A percentile compares a stretch with the other conserved stretches of the same genome.
Evolutionary conservation across 140 eudicot genomes (phyloP).

Genomic region (Erigeron philadelphicus): DNA sequence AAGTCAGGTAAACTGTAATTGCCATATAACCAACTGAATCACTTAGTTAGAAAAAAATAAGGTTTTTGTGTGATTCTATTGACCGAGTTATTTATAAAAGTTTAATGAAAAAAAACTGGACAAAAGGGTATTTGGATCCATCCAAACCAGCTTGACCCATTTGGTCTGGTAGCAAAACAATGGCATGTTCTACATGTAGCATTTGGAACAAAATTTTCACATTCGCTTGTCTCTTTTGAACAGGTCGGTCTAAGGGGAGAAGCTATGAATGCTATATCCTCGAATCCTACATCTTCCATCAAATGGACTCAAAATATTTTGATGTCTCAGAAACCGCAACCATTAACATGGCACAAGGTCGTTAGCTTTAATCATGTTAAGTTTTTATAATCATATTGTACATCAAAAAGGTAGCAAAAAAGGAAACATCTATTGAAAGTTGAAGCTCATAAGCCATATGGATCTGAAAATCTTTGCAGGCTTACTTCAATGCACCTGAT

Average conservation of each 20-base stretch:
- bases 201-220: background rate
- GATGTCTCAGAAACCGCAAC: constrained; percentile 42
- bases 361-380: background rate
- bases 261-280: constrained; percentile 52
- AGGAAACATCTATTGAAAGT: constrained; percentile 6
- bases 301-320: constrained; percentile 52
- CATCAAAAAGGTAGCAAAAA: constrained; percentile 17
- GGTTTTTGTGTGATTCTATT: background rate
- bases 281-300: constrained; percentile 32
- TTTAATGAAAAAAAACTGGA: background rate
- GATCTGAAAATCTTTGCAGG: constrained; percentile 33
- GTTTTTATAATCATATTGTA: background rate
- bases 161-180: background rate
- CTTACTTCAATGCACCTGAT: constrained; percentile 50
- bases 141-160: background rate
- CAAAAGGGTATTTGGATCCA: background rate
- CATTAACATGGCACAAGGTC: constrained; percentile 59
- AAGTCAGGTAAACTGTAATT: background rate
- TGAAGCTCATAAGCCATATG: constrained; percentile 10
- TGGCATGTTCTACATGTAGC: background rate
- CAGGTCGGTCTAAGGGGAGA: constrained; percentile 95
- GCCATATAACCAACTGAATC: background rate
- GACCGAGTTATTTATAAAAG: background rate
- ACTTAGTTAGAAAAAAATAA: background rate
- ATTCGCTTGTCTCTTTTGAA: constrained; percentile 27